Evolutionary conservation across 2,329 filamentous ascomycete genomes (phyloP), one percentile per base, ranked within the genome.

Genomic region (Exophiala calicioides): DNA sequence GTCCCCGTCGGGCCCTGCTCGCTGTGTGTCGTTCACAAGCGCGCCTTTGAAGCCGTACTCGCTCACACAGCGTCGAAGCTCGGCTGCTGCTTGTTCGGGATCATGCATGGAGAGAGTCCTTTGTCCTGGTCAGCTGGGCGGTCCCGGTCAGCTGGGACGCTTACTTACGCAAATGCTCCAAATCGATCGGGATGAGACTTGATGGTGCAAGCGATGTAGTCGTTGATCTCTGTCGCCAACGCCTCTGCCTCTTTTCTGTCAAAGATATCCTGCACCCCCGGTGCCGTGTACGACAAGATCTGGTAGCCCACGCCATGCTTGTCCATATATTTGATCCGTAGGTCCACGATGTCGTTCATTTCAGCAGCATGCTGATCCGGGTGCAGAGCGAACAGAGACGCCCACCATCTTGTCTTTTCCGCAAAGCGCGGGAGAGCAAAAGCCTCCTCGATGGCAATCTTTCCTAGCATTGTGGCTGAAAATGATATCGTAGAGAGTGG

Each of bases 21-120:
- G 75, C 59, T 85, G 82, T 2, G 74, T 79, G 59, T 84, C 79
- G 58, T 82, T 82, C 34, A 85, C 72, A 3, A 85, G 65, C 3
- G 74, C 79, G 2, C 82, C 81, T 50, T 79, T 75, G 68, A 85
- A 84, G n/a, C 80, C 79, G 16, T 71, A 61, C 49, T 81, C 63
- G 1, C 67, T 75, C 4, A 85, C 76, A 40, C 75, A 79, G 38
- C 68, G 67, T 20, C 65, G 62, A 31, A 71, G 62, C 40, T 71
- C 68, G 5, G 53, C 50, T 1, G 67, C 67, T 18, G 68, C 68
- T 60, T 68, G 59, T 51, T 65, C 43, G 7, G 68, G 68, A 33
- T 68, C 60, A 53, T 71, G 68, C 68, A 70, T 71, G 24, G 71
- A 70, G 1, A 76, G 60, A 15, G 68, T 55, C 10, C 44, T n/a